Evolutionary conservation across 2,329 filamentous ascomycete species (phyloP).

Genomic region (Alternaria incomplexa): DNA sequence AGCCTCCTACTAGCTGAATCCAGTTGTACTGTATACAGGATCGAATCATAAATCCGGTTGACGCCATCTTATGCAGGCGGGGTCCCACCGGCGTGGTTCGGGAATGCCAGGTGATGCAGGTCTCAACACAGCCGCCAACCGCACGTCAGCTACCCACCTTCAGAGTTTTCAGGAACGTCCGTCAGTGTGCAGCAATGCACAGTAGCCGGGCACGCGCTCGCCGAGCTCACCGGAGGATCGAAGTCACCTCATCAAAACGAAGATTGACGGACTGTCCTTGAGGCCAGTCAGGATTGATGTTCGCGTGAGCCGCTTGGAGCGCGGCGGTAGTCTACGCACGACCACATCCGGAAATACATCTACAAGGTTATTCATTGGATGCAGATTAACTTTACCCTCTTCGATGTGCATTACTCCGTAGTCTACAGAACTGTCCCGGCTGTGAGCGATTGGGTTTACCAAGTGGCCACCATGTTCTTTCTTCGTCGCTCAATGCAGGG

Average conservation of each 20-base stretch:
- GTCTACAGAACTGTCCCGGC: neutral
- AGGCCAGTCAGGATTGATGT: constrained; percentile 20
- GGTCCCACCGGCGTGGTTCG: constrained; percentile 35
- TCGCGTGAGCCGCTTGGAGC: constrained; percentile 28
- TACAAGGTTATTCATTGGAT: constrained; percentile 29
- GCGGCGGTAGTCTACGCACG: constrained; percentile 17
- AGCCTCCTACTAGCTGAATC: constrained; percentile 36
- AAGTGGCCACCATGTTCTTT: neutral
- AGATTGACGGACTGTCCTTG: constrained; percentile 14
- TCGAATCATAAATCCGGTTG: constrained; percentile 28
- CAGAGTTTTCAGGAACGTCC: constrained; percentile 24
- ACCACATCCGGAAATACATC: constrained; percentile 14
- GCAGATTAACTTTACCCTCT: constrained; percentile 23
- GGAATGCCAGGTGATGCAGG: constrained; percentile 40
- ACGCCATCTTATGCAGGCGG: constrained; percentile 27
- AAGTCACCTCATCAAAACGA: constrained; percentile 14
- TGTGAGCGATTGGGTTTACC: neutral
- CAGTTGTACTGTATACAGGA: constrained; percentile 12
- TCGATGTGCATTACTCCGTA: constrained; percentile 11
- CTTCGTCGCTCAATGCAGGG: constrained; percentile 18
- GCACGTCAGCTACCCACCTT: constrained; percentile 28
- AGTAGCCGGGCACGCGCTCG: constrained; percentile 8
- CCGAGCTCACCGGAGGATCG: constrained; percentile 21
- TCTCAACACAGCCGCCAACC: constrained; percentile 26
- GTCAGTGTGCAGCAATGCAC: neutral